Percentiles rank a stretch among this genome's conserved stretches.
These are phyloP conservation scores for Colletotrichum navitas DNA, from an alignment of 2,329 filamentous ascomycete species.

Conservation along the genomic window DNA sequence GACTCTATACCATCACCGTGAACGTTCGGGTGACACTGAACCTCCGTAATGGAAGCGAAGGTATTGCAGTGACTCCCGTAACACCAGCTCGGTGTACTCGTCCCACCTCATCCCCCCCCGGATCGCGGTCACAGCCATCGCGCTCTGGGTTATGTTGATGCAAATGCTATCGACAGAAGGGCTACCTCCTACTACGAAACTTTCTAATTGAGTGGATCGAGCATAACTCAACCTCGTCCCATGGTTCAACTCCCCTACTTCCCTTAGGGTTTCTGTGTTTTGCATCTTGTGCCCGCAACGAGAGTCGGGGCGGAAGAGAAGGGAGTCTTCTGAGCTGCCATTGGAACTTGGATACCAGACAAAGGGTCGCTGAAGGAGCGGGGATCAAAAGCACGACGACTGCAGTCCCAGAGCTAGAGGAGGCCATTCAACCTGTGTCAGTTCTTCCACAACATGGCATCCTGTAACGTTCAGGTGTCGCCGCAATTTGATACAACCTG, in stretches of 20 bases:
- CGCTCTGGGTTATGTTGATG: background rate
- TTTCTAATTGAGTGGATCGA: background rate
- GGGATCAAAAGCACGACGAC: background rate
- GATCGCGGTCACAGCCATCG: background rate
- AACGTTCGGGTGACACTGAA: background rate
- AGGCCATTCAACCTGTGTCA: no score
- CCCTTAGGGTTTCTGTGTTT: background rate
- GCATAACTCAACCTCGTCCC: background rate
- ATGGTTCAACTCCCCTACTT: background rate
- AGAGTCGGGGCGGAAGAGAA: background rate
- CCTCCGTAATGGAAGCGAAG: background rate
- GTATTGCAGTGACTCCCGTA: background rate
- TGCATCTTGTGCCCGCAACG: background rate
- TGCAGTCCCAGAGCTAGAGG: background rate
- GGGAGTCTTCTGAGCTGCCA: background rate
- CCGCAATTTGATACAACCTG: background rate
- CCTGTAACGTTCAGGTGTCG: background rate
- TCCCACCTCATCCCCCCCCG: background rate
- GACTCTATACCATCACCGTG: background rate
- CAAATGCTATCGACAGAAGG: background rate
- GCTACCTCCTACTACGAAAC: background rate
- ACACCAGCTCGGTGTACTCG: background rate
- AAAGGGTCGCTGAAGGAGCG: background rate
- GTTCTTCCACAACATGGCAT: background rate
- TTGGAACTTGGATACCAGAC: background rate